Base-by-base conservation (phyloP, 140 eudicot genomes). In the Anethum foeniculum region DNA sequence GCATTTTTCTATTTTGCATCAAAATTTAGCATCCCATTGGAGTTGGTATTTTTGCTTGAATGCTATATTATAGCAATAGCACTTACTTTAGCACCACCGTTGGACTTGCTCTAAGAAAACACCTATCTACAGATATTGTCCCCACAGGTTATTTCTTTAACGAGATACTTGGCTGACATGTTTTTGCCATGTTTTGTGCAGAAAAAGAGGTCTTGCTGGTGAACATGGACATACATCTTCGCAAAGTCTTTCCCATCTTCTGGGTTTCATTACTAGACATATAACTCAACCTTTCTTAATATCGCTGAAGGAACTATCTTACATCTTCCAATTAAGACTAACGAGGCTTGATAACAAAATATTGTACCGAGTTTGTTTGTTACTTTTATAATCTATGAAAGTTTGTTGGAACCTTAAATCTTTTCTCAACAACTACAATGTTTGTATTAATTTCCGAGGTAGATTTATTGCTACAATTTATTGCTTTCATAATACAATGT, bases 201-300 rank as follows among this genome's bases (percentile, higher is more conserved):
- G 93, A 89, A 91, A 85, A 93, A 90, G 96, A 91, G 87, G 79
- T 93, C 80, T 84, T 93, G 98, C 93, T 94, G 96, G 92, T 89
- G 81, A 93, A 85, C 60, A 69, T 32, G 77, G 84, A 38, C 67
- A 47, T 19, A 25, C 67, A 28, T 9, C 80, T 64, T 65, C 49
- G 79, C 65, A 39, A 21, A 69, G 48, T 56, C 54, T 78, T 52
- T 65, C 68, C 71, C 10, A 49, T 75, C 79, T 80, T 14, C 12
- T 18, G 34, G 49, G 43, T 82, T 78, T 32, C 28, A 10, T 71
- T 47, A 49, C 74, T 64, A 47, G 58, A 11, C 25, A 18, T 39
- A 60, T 79, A 67, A 81, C 77, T 79, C 85, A 81, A 76, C 36
- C 56, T 51, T 34, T 58, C 49, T 30, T 51, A 7, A 76, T 65